Base-by-base conservation (phyloP, 2,329 filamentous ascomycete genomes). In the Trichoderma aggressivum region DNA sequence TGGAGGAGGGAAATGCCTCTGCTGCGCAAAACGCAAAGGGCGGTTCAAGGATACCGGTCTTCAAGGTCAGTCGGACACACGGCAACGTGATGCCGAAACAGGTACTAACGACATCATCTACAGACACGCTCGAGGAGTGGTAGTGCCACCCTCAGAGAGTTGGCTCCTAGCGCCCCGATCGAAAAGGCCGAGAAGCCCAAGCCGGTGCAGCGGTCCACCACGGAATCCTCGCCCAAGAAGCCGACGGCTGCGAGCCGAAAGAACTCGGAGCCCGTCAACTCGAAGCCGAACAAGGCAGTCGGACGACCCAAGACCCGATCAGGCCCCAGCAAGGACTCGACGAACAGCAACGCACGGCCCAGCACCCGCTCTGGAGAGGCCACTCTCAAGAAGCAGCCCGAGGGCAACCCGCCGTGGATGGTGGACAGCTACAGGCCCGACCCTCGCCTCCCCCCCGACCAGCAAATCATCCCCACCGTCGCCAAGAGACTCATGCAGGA, bases 341-440 rank as follows among this genome's bases (percentile, higher is more conserved):
- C 81, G 67, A 81, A 79, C 73, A 83, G 76, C 79, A 85, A 81
- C 74, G 82, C 76, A 39, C 86, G 90, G 16, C 90, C 91, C 24
- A 83, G 85, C 3, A 92, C 90, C 1, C 85, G 89, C 72, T 89
- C 88, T 7, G 90, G 89, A 24, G 88, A 88, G 71, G 75, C 86
- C 34, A 34, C 65, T 36, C 65, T 69, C 80, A 77, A 80, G 86
- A 88, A 93, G 78, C 88, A 90, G 55, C 94, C 94, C 0, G 96
- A 98, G 84, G 96, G 96, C 24, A 95, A 98, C 68, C 94, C 96
- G 11, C 96, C 96, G 65, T 99, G 96, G 96, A 88, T 98, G 82
- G 89, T 96, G 59, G 93, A 92, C 26, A 94, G 97, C 82, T 99
- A 98, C 81, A 97, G 97, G 78, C 96, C 96, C 0, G 96, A 99